These are phyloP conservation scores for Daldinia loculata DNA, from an alignment of 495 filamentous ascomycete genomes.

Conservation along the genomic window DNA sequence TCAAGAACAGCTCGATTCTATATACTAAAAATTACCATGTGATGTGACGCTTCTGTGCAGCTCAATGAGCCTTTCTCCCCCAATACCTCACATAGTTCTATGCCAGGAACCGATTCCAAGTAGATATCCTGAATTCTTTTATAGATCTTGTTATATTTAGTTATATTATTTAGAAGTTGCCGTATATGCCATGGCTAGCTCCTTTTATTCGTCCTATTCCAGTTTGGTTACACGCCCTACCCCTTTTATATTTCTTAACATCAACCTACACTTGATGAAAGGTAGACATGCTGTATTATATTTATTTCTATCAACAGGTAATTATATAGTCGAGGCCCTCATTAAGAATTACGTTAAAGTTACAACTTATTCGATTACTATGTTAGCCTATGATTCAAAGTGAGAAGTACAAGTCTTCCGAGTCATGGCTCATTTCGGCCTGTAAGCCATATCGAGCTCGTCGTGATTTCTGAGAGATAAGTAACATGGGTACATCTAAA, in stretches of 20 bases:
- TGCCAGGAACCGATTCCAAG: background rate
- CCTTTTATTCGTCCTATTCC: background rate
- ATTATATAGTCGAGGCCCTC: no score
- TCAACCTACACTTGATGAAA: no score
- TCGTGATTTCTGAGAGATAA: background rate
- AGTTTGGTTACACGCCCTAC: background rate
- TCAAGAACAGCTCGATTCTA: background rate
- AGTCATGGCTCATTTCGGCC: background rate
- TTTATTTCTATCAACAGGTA: no score
- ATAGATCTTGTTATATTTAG: background rate
- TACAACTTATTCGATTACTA: background rate
- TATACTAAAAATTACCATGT: background rate
- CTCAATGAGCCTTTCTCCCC: background rate
- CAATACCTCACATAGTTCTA: background rate
- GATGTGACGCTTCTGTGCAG: background rate
- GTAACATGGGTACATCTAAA: background rate
- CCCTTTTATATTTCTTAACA: background rate
- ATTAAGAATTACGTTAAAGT: no score
- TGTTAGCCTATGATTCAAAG: background rate
- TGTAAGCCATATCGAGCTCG: background rate
- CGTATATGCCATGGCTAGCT: background rate
- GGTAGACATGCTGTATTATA: no score
- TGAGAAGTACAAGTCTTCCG: background rate
- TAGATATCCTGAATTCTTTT: background rate
- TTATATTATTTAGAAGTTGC: background rate